These are phyloP conservation scores for Crithidia bombi DNA, from an alignment of 208 protist genomes.

Conservation along the genomic window DNA sequence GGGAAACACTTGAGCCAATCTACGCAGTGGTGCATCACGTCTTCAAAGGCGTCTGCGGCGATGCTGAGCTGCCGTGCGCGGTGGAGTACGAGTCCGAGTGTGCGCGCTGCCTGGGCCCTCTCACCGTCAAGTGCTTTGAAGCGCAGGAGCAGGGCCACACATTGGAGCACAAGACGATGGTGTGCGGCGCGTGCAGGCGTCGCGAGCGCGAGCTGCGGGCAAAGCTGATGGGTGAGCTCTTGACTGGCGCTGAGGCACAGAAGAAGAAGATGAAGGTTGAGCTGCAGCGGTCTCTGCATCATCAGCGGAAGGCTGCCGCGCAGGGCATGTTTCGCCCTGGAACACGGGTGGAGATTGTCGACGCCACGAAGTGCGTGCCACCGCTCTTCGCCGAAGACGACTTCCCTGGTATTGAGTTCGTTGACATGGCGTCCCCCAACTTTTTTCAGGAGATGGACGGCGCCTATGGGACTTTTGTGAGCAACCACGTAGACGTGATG, in stretches of 20 bases:
- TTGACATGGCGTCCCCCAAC: conserved; percentile 56
- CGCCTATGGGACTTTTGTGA: conserved; percentile 84
- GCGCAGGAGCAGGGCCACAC: conserved; percentile 62
- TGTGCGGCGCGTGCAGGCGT: conserved; percentile 71
- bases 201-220: conserved; percentile 76
- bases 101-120: conserved; percentile 63
- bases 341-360: conserved; percentile 74
- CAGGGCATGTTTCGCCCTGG: conserved; percentile 81
- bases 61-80: conserved; percentile 65
- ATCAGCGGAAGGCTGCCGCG: conserved; percentile 83
- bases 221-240: conserved; percentile 67
- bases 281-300: conserved; percentile 68
- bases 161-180: conserved; percentile 49
- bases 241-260: conserved; percentile 66
- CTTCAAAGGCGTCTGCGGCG: conserved; percentile 81
- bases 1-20: conserved; percentile 67
- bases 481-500: conserved; percentile 86
- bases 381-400: conserved; percentile 82
- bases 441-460: conserved; percentile 68
- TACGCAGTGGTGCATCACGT: conserved; percentile 77
- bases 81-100: conserved; percentile 84
- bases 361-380: conserved; percentile 72
- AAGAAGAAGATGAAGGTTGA: conserved; percentile 74
- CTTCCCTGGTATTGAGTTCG: conserved; percentile 82
- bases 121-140: conserved; percentile 75